Evolutionary conservation across 2,329 filamentous ascomycete genomes (phyloP).

Genomic region (Aspergillus transmontanensis): DNA sequence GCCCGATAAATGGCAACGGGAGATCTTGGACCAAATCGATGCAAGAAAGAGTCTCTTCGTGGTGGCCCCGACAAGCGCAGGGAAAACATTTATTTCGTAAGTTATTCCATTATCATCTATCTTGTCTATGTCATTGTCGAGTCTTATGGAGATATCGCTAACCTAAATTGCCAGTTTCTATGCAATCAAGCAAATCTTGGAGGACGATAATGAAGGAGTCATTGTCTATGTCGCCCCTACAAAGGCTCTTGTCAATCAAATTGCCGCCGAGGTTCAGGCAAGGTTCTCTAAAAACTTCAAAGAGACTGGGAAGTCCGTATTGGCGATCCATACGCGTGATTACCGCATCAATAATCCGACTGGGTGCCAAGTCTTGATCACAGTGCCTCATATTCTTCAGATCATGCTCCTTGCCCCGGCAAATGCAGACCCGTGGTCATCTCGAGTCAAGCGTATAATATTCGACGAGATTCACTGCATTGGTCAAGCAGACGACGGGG

Average conservation of each 20-base stretch:
- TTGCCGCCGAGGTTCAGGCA: constrained; percentile 71
- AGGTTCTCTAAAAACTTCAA: constrained; percentile 53
- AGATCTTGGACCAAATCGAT: constrained; percentile 74
- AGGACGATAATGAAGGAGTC: constrained; percentile 68
- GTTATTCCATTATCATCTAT: constrained; percentile 7
- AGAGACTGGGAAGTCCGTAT: constrained; percentile 67
- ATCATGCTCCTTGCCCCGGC: constrained; percentile 71
- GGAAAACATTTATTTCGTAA: constrained; percentile 75
- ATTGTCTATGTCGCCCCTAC: constrained; percentile 80
- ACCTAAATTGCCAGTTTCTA: constrained; percentile 58
- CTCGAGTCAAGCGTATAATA: constrained; percentile 71
- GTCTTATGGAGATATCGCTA: neutral
- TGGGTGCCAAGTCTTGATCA: constrained; percentile 67
- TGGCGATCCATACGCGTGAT: constrained; percentile 77
- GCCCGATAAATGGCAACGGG: constrained; percentile 75
- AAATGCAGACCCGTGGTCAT: constrained; percentile 69
- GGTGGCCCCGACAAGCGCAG: constrained; percentile 75
- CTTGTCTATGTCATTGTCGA: neutral
- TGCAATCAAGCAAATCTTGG: constrained; percentile 75
- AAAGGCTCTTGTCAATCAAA: constrained; percentile 81
- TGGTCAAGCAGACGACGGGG: constrained; percentile 72
- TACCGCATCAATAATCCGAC: constrained; percentile 73
- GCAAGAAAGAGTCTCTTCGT: constrained; percentile 65
- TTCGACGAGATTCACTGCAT: constrained; percentile 85
- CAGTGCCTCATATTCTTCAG: constrained; percentile 65